A percentile compares a stretch with the other conserved stretches of the same genome.
These are phyloP conservation scores for Aspergillus cejpii DNA, from an alignment of 2,329 filamentous ascomycete genomes.

Conservation along the genomic window DNA sequence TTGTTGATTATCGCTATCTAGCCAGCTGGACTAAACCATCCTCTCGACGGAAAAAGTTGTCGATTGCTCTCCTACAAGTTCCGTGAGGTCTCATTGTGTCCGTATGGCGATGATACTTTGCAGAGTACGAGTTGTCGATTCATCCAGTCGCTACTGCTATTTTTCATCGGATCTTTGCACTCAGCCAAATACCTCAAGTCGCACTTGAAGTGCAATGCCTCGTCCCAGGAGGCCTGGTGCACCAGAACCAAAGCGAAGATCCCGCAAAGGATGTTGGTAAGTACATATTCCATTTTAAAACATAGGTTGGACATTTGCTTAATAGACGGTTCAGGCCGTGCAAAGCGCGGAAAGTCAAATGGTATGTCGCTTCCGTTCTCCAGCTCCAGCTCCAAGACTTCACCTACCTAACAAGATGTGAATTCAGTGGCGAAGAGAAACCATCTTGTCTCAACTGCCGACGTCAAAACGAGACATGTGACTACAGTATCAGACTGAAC, in stretches of 20 bases:
- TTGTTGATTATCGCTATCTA: constrained; percentile 33
- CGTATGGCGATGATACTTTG: constrained; percentile 24
- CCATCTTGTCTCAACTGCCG: constrained; percentile 67
- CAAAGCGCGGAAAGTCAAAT: constrained; percentile 73
- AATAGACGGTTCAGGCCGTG: constrained; percentile 55
- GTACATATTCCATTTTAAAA: constrained; percentile 21
- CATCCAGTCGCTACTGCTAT: constrained; percentile 14
- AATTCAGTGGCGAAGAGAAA: constrained; percentile 62
- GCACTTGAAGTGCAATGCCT: constrained; percentile 46
- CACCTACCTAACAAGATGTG: constrained; percentile 10
- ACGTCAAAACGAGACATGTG: constrained; percentile 64
- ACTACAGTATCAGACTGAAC: constrained; percentile 74
- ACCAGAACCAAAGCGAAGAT: constrained; percentile 59
- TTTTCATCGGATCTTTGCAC: constrained; percentile 11
- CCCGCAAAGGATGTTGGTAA: constrained; percentile 63
- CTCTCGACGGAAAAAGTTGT: constrained; percentile 23
- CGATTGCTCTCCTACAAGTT: constrained; percentile 5
- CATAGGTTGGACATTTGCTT: constrained; percentile 8
- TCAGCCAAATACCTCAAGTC: constrained; percentile 8
- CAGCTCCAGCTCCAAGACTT: background rate
- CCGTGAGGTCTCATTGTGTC: constrained; percentile 12
- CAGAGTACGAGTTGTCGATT: constrained; percentile 15
- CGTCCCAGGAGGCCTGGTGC: constrained; percentile 59
- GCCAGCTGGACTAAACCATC: constrained; percentile 30
- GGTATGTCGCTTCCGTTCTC: constrained; percentile 38